A percentile compares a stretch with the other conserved stretches of the same genome.
Conservation (phyloP, 139 green algal genomes). For the Chlamydomonas eustigma region DNA sequence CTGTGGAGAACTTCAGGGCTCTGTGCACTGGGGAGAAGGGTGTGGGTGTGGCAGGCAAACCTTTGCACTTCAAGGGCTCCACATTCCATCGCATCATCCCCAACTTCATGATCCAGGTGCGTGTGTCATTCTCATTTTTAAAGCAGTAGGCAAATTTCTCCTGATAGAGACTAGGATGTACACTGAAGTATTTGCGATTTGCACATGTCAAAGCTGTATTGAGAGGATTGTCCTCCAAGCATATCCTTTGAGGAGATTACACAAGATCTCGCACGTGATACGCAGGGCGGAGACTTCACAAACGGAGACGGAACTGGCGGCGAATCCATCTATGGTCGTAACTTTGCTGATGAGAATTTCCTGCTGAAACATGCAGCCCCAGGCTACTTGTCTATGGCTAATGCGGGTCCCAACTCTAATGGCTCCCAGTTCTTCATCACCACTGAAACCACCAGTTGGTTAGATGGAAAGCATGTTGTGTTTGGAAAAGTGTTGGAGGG, state of each 20-base stretch:
- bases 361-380: slow-evolving; percentile 43
- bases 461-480: slow-evolving; percentile 17
- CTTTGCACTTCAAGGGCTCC: slow-evolving; percentile 58
- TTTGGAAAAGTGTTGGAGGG: slow-evolving; percentile 64
- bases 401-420: slow-evolving; percentile 78
- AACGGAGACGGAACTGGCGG: slow-evolving; percentile 67
- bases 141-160: no score
- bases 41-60: slow-evolving; percentile 69
- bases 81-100: slow-evolving; percentile 46
- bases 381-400: slow-evolving; percentile 73
- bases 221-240: no score
- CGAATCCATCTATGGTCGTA: slow-evolving; percentile 80
- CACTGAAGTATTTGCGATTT: no score
- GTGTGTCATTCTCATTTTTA: no score
- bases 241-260: no score
- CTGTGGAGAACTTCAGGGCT: slow-evolving; percentile 76
- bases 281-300: slow-evolving; percentile 63
- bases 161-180: no score
- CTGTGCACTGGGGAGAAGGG: slow-evolving; percentile 59
- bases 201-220: no score
- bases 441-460: slow-evolving; percentile 11
- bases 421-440: slow-evolving; percentile 42
- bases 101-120: slow-evolving; percentile 47
- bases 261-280: no score
- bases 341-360: slow-evolving; percentile 84